Base-by-base conservation (phyloP, 73 alveolate species). In the Uronychia binucleata region DNA sequence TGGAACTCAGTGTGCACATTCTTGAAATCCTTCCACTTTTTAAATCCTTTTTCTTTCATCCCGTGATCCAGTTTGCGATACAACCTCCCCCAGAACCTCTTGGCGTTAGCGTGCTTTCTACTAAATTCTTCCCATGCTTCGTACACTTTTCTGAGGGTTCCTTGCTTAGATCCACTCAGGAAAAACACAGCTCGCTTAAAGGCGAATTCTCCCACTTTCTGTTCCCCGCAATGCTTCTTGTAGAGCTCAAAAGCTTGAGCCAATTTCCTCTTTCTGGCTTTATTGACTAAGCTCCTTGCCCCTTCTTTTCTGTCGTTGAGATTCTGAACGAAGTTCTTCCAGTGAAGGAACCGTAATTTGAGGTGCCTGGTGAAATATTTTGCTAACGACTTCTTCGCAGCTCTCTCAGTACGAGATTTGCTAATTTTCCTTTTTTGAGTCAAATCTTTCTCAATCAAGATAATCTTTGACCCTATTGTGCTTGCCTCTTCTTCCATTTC, bases 21-120 rank as follows among this genome's bases (percentile, higher is more conserved):
- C 26, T 77, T 30, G 75, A 26, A n/a, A n/a, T 85, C 91, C n/a
- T 30, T 46, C 91, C 91, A 85, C 58, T 85, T 85, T 57, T 77
- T 85, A 31, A 85, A 1, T 5, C 86, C 85, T 1, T 33, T 76
- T 35, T 77, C 58, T 60, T 85, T 76, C 81, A 46, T 77, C 34
- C 80, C 80, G 1, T 32, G 74, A 77, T 85, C 91, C 34, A 85
- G 74, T 77, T 78, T 85, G 11, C 34, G 28, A 34, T 75, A 83
- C 59, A 33, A 5, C 25, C 90, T 31, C 27, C 76, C 14, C 90
- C 90, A 83, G 60, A 60, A 83, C 30, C 33, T 75, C 79, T 83
- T 83, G 57, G 90, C 83, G 31, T 33, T 83, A 1, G 1, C 30
- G 59, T 75, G 84, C 33, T 83, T 32, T 0, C 74, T 74, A 1